These are phyloP conservation scores for Cyamopsis tetragonoloba DNA, from an alignment of 306 rosid species.

Conservation along the genomic window DNA sequence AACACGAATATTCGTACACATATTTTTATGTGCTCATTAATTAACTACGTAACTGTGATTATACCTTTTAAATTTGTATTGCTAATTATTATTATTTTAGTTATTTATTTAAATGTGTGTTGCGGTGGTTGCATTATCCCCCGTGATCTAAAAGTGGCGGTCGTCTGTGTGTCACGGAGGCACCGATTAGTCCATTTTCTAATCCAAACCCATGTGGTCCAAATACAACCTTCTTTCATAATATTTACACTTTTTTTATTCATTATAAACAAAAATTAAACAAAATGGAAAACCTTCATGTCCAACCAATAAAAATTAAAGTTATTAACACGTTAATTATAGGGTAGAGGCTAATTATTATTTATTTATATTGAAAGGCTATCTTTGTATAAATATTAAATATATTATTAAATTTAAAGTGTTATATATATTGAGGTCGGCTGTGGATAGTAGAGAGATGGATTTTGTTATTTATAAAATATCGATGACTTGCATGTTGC, in stretches of 20 bases:
- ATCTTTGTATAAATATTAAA: not conserved
- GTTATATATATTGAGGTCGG: slow-evolving; percentile 26
- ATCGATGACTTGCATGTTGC: slow-evolving; percentile 21
- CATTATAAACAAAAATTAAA: too few relatives aligned
- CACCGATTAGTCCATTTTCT: slow-evolving; percentile 34
- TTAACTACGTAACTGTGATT: too few relatives aligned
- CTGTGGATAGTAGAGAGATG: not conserved
- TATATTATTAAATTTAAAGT: not conserved
- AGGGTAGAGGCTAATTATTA: slow-evolving; percentile 12
- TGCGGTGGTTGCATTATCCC: slow-evolving; percentile 8
- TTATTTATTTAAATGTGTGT: too few relatives aligned
- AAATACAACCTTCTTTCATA: slow-evolving; percentile 4
- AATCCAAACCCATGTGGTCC: slow-evolving; percentile 43
- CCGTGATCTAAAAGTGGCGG: slow-evolving; percentile 31
- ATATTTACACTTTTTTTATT: too few relatives aligned
- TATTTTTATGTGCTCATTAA: too few relatives aligned
- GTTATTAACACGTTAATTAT: slow-evolving; percentile 7
- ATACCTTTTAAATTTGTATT: not conserved
- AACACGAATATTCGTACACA: too few relatives aligned
- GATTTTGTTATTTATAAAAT: slow-evolving; percentile 10
- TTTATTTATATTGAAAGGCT: slow-evolving; percentile 24
- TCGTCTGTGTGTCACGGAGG: slow-evolving; percentile 24
- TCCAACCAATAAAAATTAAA: not conserved
- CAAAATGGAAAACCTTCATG: not conserved
- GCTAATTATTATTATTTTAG: not conserved